Conservation (phyloP, 164 flowering plant species). For the Warburgia ugandensis region DNA sequence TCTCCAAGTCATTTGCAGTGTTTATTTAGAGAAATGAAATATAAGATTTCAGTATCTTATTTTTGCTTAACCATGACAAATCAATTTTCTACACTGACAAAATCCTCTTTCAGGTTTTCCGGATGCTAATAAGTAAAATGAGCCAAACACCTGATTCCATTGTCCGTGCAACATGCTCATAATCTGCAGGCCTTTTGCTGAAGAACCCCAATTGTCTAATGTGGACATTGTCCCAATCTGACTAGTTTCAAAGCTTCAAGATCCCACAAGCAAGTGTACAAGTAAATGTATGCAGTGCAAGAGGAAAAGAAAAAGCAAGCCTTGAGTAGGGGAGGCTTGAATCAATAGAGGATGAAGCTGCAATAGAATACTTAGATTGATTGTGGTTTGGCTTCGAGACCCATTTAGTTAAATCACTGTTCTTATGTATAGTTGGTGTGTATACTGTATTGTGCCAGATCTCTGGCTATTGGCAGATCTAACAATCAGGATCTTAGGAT, state of each 20-base stretch:
- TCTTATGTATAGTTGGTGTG: slow-evolving; percentile 1
- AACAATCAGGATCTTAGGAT: too few species aligned
- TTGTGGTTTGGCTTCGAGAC: neutral
- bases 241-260: too few species aligned
- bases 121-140: slow-evolving; percentile 61
- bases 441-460: too few species aligned
- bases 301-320: neutral
- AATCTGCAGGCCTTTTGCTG: slow-evolving; percentile 62
- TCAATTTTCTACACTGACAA: neutral
- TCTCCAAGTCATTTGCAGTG: slow-evolving; percentile 6
- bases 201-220: slow-evolving; percentile 42
- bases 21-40: neutral
- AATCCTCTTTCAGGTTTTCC: slow-evolving; percentile 55
- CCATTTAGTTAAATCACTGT: neutral
- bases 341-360: too few species aligned
- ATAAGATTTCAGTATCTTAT: neutral
- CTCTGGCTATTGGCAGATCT: too few species aligned
- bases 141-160: slow-evolving; percentile 66
- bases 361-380: neutral
- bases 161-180: slow-evolving; percentile 77
- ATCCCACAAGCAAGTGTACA: too few species aligned
- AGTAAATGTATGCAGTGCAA: too few species aligned
- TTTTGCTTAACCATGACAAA: neutral
- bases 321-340: too few species aligned
- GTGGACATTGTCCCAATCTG: slow-evolving; percentile 50